phyloP scores from a whole-genome alignment of 768 basidiomycete genomes.

The Xerocomus brunneocitrinus region DNA sequence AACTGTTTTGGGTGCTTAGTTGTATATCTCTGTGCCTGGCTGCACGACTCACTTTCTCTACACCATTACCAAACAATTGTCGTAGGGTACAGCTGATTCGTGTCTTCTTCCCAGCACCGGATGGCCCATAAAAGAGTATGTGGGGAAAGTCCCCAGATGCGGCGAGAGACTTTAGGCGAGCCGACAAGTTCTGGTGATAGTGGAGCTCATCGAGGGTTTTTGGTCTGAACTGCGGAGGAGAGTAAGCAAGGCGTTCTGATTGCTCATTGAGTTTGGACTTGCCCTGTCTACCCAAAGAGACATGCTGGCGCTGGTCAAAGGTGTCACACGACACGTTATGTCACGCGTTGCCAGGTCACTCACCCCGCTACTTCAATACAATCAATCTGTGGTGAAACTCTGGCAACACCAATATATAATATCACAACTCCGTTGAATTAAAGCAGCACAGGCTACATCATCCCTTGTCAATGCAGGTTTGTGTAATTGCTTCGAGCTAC shows the following conservation, averaged over 20 bases:
- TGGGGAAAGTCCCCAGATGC: conserved; percentile 94
- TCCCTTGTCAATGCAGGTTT: too few species aligned
- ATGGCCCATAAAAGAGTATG: conserved; percentile 95
- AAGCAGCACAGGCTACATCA: too few species aligned
- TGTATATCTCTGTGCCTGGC: not conserved
- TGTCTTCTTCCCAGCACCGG: conserved; percentile 98
- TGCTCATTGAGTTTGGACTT: not conserved
- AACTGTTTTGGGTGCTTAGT: conserved; percentile 48
- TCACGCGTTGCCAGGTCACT: conserved; percentile 24
- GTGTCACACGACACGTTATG: conserved; percentile 23
- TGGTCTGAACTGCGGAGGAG: conserved; percentile 68
- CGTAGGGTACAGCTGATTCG: conserved; percentile 85
- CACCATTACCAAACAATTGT: conserved; percentile 86
- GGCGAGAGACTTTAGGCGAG: conserved; percentile 75
- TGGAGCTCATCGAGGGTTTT: conserved; percentile 78
- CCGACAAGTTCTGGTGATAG: conserved; percentile 80
- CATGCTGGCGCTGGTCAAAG: conserved; percentile 34
- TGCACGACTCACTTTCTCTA: conserved; percentile 71
- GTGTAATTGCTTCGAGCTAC: too few species aligned
- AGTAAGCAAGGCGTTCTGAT: not conserved
- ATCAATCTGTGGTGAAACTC: too few species aligned
- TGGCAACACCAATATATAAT: too few species aligned
- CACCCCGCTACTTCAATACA: too few species aligned
- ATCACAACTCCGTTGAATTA: too few species aligned
- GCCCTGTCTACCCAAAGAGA: conserved; percentile 65